Base-by-base conservation (phyloP, 2,329 filamentous ascomycete species). In the Sporothrix euskadiensis region DNA sequence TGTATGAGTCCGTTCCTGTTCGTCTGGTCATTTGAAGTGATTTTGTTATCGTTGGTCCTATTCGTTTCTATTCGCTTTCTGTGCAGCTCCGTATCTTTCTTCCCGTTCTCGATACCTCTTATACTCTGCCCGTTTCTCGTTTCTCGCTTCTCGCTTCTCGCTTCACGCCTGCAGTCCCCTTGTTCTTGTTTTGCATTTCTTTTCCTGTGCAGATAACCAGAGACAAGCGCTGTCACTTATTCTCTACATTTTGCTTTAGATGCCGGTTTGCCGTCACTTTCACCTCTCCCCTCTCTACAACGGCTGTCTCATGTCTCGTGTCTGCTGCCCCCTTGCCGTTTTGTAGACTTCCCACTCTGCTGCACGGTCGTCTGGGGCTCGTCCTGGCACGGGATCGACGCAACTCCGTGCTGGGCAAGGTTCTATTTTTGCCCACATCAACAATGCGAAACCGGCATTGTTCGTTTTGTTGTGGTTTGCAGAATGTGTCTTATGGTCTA, bases 261-360 rank as follows among this genome's bases (percentile, higher is more conserved):
- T 44, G 19, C 57, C 32, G 59, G 32, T 22, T 63, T 41, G 59
- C 59, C 59, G 59, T 63, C 35, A 32, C 35, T 41, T 19, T 19
- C 1, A 22, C 59, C 32, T 44, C 26, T 22, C 35, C 16, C 8
- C 30, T 44, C 57, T 22, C 56, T 14, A 32, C 70, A 14, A 41
- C 59, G 57, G 57, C 44, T 66, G 70, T 72, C 70, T 72, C 70
- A 66, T 66, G 70, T 72, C 57, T 22, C 12, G 52, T 71, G 56
- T 71, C 35, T 49, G 41, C 30, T 63, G 41, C 44, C 47, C 66
- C 52, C 47, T 65, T 52, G 30, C 14, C 35, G 65, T 52, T 71
- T 52, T 35, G 69, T 54, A 39, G 44, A 12, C 19, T 7, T 1
- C 35, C 35, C 35, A 49, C 19, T 4, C 44, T 49, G 44, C 26